phyloP scores from a whole-genome alignment of 345 rosid species.

The Salix koriyanagi region DNA sequence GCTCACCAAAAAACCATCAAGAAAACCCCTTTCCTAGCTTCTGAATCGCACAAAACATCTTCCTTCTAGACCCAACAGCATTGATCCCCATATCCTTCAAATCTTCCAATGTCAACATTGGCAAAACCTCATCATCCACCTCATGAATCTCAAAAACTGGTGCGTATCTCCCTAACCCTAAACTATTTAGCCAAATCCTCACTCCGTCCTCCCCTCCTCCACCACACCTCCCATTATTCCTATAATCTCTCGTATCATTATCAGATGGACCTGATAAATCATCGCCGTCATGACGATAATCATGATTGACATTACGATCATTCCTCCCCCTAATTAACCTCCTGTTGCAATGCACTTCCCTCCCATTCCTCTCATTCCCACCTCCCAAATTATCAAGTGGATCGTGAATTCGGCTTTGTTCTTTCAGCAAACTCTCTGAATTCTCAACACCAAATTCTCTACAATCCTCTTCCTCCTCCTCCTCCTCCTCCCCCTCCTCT shows the following conservation, averaged over 20 bases:
- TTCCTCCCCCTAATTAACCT: slow-evolving; percentile 28
- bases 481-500: slow-evolving; percentile 41
- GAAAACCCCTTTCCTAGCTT: slow-evolving; percentile 75
- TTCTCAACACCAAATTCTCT: slow-evolving; percentile 57
- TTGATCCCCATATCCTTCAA: slow-evolving; percentile 86
- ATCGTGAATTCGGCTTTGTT: slow-evolving; percentile 44
- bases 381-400: slow-evolving; percentile 58
- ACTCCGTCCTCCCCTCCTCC: slow-evolving; percentile 47
- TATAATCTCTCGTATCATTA: slow-evolving; percentile 42
- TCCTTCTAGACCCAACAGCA: slow-evolving; percentile 85
- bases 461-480: slow-evolving; percentile 48
- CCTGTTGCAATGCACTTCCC: slow-evolving; percentile 26
- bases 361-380: slow-evolving; percentile 44
- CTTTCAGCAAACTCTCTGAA: slow-evolving; percentile 63
- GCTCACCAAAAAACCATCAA: slow-evolving; percentile 26
- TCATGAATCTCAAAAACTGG: slow-evolving; percentile 83
- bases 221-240: slow-evolving; percentile 26
- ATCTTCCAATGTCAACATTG: slow-evolving; percentile 79
- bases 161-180: slow-evolving; percentile 72
- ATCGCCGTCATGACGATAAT: slow-evolving; percentile 31
- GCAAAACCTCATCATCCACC: slow-evolving; percentile 80
- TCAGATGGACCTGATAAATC: slow-evolving; percentile 57
- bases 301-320: slow-evolving; percentile 3
- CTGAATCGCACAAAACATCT: slow-evolving; percentile 72
- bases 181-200: slow-evolving; percentile 56